These are phyloP conservation scores for Polyporus tsugae DNA, from an alignment of 1,284 basidiomycete species.

Conservation along the genomic window DNA sequence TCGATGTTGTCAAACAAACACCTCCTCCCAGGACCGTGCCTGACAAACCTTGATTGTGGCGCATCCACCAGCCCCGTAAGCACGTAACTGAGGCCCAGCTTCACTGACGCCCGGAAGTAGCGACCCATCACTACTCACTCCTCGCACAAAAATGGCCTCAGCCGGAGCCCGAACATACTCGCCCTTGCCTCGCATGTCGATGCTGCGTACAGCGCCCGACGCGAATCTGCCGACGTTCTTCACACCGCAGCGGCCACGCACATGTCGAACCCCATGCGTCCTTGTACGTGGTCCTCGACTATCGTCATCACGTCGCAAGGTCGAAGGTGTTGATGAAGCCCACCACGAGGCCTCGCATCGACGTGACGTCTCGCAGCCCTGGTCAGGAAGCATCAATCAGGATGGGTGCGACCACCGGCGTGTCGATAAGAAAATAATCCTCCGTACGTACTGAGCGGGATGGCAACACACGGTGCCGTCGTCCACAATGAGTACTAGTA, in stretches of 20 bases:
- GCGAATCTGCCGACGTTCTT: not conserved
- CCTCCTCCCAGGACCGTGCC: not conserved
- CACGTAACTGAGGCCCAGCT: no score
- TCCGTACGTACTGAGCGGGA: not conserved
- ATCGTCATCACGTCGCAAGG: slow-evolving; percentile 24
- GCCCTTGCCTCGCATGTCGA: not conserved
- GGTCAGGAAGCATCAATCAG: not conserved
- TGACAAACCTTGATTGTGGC: slow-evolving; percentile 13
- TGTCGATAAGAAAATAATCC: not conserved
- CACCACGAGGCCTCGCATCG: not conserved
- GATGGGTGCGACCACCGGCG: not conserved
- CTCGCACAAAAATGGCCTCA: not conserved
- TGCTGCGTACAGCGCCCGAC: not conserved
- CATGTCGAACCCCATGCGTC: not conserved
- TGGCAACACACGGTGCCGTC: not conserved
- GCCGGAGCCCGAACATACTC: slow-evolving; percentile 1
- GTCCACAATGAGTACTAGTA: not conserved
- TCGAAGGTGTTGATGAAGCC: not conserved
- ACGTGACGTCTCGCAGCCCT: not conserved
- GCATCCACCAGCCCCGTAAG: not conserved
- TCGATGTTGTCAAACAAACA: not conserved
- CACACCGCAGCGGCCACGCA: slow-evolving; percentile 5
- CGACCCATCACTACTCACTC: no score
- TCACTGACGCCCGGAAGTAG: not conserved
- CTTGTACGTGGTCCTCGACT: slow-evolving; percentile 20